Evolutionary conservation across 192 early-diverging fungal genomes (phyloP).

Genomic region (Entomortierella lignicola): DNA sequence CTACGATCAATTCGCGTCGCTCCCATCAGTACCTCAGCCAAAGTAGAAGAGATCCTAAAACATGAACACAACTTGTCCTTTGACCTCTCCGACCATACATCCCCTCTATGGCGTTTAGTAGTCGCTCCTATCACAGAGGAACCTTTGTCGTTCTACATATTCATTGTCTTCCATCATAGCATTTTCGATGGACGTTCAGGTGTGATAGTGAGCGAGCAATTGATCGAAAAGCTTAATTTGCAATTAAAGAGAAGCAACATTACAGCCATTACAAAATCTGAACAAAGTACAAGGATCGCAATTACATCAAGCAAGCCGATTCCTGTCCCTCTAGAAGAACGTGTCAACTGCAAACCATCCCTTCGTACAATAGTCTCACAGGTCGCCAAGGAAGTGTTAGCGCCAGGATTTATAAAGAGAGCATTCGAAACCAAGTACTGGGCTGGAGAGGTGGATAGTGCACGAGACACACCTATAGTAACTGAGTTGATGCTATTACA

Average conservation of each 20-base stretch:
- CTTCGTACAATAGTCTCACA: constrained; percentile 18
- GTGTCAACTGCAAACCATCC: constrained; percentile 27
- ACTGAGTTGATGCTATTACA: constrained; percentile 7
- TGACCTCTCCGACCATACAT: constrained; percentile 15
- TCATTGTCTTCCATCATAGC: constrained; percentile 35
- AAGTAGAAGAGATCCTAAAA: constrained; percentile 4
- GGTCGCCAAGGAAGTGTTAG: too few relatives aligned
- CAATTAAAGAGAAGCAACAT: not conserved
- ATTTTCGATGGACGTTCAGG: constrained; percentile 42
- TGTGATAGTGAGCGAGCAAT: constrained; percentile 19
- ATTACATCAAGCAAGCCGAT: constrained; percentile 6
- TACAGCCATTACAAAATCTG: not conserved
- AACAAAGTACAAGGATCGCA: not conserved
- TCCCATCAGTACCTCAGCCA: not conserved
- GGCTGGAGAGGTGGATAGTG: constrained; percentile 44
- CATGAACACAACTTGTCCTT: constrained; percentile 36
- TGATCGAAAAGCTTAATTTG: constrained; percentile 21
- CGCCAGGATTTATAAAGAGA: constrained; percentile 26
- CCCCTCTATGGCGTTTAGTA: constrained; percentile 30
- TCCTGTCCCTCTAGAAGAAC: constrained; percentile 26
- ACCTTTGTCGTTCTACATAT: constrained; percentile 8
- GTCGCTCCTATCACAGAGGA: constrained; percentile 6
- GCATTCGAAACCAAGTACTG: constrained; percentile 33
- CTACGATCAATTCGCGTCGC: not conserved
- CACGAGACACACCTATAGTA: constrained; percentile 19